Conservation (phyloP, 805 yeast genomes). For the Ogataea paradorogensis region DNA sequence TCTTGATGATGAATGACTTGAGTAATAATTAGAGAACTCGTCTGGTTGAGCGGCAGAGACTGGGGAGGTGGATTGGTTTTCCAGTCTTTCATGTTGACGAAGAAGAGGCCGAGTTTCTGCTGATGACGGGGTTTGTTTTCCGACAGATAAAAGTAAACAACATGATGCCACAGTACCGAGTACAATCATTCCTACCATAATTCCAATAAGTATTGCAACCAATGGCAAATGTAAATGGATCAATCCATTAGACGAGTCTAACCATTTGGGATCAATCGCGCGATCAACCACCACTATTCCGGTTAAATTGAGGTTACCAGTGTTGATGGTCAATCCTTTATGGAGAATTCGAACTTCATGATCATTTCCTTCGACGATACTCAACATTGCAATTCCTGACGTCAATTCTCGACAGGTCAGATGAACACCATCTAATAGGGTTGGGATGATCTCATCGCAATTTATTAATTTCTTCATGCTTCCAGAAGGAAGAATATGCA, state of each 20-base stretch:
- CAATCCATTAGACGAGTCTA: conserved; percentile 40
- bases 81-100: background rate
- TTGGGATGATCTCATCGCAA: conserved; percentile 46
- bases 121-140: conserved; percentile 13
- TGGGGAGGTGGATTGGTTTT: background rate
- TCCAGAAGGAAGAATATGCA: conserved; percentile 67
- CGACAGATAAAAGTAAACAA: conserved; percentile 35
- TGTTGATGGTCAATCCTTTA: conserved; percentile 55
- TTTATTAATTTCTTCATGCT: conserved; percentile 44
- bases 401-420: conserved; percentile 43
- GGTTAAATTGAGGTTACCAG: conserved; percentile 18
- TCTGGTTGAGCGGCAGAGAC: conserved; percentile 1
- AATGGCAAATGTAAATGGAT: conserved; percentile 63
- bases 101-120: conserved; percentile 18
- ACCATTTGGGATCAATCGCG: conserved; percentile 66
- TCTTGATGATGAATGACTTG: conserved; percentile 27
- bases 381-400: conserved; percentile 36
- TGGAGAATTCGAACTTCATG: conserved; percentile 57
- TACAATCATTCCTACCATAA: conserved; percentile 55
- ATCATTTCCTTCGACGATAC: conserved; percentile 46
- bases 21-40: conserved; percentile 19
- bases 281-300: conserved; percentile 67
- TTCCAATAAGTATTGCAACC: conserved; percentile 65
- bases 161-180: conserved; percentile 34
- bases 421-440: conserved; percentile 43